These are phyloP conservation scores for Erodium maritimum DNA, from an alignment of 345 rosid species.

Conservation along the genomic window DNA sequence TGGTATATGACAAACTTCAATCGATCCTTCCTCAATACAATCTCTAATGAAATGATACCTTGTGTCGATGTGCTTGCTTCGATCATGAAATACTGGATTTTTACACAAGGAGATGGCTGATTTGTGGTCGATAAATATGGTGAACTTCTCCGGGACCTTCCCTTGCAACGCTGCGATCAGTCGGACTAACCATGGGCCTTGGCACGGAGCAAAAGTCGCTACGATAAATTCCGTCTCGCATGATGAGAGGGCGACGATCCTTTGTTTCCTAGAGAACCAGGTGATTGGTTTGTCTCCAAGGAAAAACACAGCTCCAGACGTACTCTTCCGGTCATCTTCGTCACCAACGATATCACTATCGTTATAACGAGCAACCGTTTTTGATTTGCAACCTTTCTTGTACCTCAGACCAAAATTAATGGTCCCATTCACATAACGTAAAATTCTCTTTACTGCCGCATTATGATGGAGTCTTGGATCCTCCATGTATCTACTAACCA, in stretches of 20 bases:
- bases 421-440: no score
- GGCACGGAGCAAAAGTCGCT: neutral
- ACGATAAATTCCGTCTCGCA: no score
- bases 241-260: neutral
- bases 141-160: neutral
- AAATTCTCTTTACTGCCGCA: neutral
- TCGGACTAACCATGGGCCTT: neutral
- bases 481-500: no score
- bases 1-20: neutral
- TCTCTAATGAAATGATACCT: no score
- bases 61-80: no score
- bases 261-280: neutral
- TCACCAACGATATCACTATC: neutral
- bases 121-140: neutral
- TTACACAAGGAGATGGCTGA: neutral
- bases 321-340: no score
- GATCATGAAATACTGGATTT: no score
- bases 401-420: neutral
- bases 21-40: no score
- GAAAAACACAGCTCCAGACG: neutral
- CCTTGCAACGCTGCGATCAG: neutral
- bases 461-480: neutral
- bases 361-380: neutral
- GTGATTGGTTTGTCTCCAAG: neutral
- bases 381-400: neutral